These are phyloP conservation scores for Spathaspora gorwiae DNA, from an alignment of 805 yeast species.

Conservation along the genomic window DNA sequence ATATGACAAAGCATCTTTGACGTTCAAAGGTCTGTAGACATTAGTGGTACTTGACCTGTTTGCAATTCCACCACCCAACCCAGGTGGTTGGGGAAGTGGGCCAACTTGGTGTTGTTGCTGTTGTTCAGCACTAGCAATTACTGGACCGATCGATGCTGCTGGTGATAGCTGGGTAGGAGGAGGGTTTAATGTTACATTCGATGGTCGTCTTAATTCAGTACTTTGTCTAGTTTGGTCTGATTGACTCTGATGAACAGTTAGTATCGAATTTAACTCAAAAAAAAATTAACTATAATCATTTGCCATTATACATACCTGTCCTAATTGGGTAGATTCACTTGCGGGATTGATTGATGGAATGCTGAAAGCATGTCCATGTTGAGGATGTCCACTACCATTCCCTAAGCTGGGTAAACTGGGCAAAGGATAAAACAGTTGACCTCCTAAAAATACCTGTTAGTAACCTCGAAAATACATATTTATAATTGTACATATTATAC, in stretches of 20 bases:
- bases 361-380: conserved; percentile 42
- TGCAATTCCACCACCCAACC: conserved; percentile 30
- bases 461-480: conserved; percentile 3
- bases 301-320: conserved; percentile 18
- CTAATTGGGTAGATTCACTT: conserved; percentile 20
- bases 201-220: conserved; percentile 22
- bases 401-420: conserved; percentile 51
- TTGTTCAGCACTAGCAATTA: conserved; percentile 8
- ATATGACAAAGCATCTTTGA: conserved; percentile 92
- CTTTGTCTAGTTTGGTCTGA: conserved; percentile 18
- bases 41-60: conserved; percentile 39
- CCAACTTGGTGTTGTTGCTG: conserved; percentile 6
- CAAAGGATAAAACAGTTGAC: conserved; percentile 44
- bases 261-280: not conserved
- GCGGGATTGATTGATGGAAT: conserved; percentile 44
- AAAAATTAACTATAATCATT: too few relatives aligned
- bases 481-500: conserved; percentile 13
- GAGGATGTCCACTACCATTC: conserved; percentile 32
- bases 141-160: conserved; percentile 21
- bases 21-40: conserved; percentile 78
- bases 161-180: conserved; percentile 22
- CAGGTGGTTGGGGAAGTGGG: conserved; percentile 15
- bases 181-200: conserved; percentile 15
- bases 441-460: conserved; percentile 28
- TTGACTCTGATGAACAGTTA: conserved; percentile 7